Evolutionary conservation across 2,329 filamentous ascomycete genomes (phyloP).

Genomic region (Monosporascus sp.): DNA sequence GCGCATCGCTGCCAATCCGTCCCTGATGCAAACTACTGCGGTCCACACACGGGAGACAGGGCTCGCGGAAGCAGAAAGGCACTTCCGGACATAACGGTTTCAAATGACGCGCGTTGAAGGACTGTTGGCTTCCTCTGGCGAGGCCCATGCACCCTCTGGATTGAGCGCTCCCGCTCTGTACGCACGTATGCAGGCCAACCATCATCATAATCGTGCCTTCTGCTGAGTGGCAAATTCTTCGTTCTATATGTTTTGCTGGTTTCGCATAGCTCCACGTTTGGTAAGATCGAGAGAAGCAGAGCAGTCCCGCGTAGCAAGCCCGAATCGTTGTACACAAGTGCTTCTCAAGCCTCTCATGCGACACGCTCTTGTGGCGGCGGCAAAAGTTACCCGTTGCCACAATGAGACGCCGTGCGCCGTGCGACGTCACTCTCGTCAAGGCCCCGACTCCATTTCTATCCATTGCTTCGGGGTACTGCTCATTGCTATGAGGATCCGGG

Average conservation of each 20-base stretch:
- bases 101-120: slow-evolving; percentile 32
- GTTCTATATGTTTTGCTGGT: no score
- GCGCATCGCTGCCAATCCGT: slow-evolving; percentile 19
- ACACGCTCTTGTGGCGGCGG: neutral
- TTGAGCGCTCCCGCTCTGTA: slow-evolving; percentile 14
- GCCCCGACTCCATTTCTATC: neutral
- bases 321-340: no score
- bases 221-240: no score
- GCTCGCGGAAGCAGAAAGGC: slow-evolving; percentile 33
- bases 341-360: neutral
- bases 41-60: slow-evolving; percentile 33
- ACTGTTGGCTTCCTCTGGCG: no score
- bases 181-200: no score
- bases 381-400: no score
- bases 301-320: no score
- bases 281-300: no score
- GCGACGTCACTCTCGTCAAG: neutral
- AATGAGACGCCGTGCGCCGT: neutral
- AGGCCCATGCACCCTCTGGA: slow-evolving; percentile 15
- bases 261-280: no score
- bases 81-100: slow-evolving; percentile 33
- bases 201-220: no score
- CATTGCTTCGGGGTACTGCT: no score
- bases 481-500: neutral
- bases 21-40: slow-evolving; percentile 29